phyloP scores from a whole-genome alignment of 1,139 yeast genomes.

The Yamadazyma dushanensis region DNA sequence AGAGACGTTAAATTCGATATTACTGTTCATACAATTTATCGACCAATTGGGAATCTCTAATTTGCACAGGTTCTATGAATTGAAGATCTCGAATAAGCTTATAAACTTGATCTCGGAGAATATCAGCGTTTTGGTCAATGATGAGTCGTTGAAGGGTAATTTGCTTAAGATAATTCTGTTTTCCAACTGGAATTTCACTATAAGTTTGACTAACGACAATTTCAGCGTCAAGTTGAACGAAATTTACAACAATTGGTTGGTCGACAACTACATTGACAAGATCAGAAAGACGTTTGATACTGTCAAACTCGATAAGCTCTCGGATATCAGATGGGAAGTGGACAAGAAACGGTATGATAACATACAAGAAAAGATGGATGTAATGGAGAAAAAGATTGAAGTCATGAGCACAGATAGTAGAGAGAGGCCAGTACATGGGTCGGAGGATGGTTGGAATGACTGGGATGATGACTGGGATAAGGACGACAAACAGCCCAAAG shows the following conservation, averaged over 20 bases:
- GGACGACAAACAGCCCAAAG: constrained; percentile 7
- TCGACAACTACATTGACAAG: constrained; percentile 27
- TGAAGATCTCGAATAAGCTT: constrained; percentile 31
- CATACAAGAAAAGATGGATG: constrained; percentile 13
- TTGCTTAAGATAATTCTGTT: constrained; percentile 26
- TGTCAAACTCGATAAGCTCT: constrained; percentile 12
- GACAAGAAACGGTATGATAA: constrained; percentile 12
- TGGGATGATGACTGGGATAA: constrained; percentile 29
- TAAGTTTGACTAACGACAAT: constrained; percentile 13
- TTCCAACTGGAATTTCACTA: constrained; percentile 33
- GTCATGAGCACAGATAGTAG: constrained; percentile 16
- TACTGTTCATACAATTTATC: constrained; percentile 30
- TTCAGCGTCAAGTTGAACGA: constrained; percentile 25
- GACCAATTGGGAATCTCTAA: constrained; percentile 24
- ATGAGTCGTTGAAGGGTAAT: constrained; percentile 12
- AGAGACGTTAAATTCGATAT: constrained; percentile 20
- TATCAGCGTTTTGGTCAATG: constrained; percentile 25
- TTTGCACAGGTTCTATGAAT: constrained; percentile 27
- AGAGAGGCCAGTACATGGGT: constrained; percentile 7
- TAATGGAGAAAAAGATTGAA: constrained; percentile 17
- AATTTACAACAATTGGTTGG: constrained; percentile 32
- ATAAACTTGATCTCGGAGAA: constrained; percentile 31
- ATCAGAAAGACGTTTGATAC: constrained; percentile 20
- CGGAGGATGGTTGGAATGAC: constrained; percentile 21
- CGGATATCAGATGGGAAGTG: constrained; percentile 16